phyloP scores from a whole-genome alignment of 2,329 filamentous ascomycete genomes.

The Epichloe gansuensis region DNA sequence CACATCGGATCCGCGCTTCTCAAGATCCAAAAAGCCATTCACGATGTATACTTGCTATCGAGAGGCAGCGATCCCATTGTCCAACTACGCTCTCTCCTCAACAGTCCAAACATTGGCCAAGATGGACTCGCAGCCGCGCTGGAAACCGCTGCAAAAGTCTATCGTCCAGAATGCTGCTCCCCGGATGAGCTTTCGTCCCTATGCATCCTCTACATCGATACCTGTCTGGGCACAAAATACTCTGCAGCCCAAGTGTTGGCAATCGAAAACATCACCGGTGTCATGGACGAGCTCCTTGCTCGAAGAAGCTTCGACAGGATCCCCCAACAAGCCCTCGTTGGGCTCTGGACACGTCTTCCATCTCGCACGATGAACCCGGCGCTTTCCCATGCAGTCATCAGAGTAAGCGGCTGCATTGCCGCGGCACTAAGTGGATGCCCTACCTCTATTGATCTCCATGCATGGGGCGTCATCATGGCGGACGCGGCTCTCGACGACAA shows the following conservation, averaged over 20 bases:
- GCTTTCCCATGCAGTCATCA: conserved; percentile 36
- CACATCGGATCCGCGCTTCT: conserved; percentile 24
- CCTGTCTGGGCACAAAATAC: conserved; percentile 24
- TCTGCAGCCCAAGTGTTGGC: conserved; percentile 35
- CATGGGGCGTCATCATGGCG: conserved; percentile 38
- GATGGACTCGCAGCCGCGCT: conserved; percentile 26
- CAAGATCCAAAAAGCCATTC: conserved; percentile 24
- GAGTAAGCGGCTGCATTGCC: conserved; percentile 32
- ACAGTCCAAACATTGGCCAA: conserved; percentile 16
- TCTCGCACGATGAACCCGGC: conserved; percentile 30
- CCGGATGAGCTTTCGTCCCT: conserved; percentile 20
- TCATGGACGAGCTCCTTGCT: conserved; percentile 29
- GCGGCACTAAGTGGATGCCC: conserved; percentile 17
- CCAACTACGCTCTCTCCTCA: conserved; percentile 15
- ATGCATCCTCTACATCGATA: conserved; percentile 29
- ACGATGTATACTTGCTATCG: conserved; percentile 23
- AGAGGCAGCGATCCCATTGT: conserved; percentile 12
- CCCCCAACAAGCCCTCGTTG: conserved; percentile 20
- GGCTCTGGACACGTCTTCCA: conserved; percentile 28
- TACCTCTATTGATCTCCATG: conserved; percentile 12
- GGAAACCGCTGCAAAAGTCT: conserved; percentile 17
- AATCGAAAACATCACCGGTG: conserved; percentile 31
- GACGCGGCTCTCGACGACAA: conserved; percentile 35
- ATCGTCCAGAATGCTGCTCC: conserved; percentile 16
- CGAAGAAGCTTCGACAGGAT: conserved; percentile 15